These are phyloP conservation scores for Talaromyces nanjingensis DNA, from an alignment of 495 filamentous ascomycete species.

Conservation along the genomic window DNA sequence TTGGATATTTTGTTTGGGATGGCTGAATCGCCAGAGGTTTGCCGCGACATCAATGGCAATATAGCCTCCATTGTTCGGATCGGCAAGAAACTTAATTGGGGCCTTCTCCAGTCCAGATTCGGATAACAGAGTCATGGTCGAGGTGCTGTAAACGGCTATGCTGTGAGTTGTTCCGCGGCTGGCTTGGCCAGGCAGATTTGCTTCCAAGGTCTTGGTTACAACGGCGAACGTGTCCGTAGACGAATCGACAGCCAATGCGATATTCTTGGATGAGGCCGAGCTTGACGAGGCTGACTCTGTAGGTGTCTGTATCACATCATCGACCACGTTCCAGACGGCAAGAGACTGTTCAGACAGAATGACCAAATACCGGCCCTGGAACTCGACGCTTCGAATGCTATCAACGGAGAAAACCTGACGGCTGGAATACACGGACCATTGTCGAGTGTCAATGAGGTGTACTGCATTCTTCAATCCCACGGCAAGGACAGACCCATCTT, in stretches of 20 bases:
- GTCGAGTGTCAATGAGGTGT: conserved; percentile 30
- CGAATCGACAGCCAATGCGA: conserved; percentile 27
- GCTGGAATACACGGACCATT: conserved; percentile 25
- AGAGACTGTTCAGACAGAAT: conserved; percentile 30
- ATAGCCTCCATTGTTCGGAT: conserved; percentile 48
- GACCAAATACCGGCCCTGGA: conserved; percentile 29
- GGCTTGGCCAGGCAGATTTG: background rate
- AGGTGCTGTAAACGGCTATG: conserved; percentile 30
- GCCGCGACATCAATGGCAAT: conserved; percentile 40
- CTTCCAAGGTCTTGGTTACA: conserved; percentile 11
- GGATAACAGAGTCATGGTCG: conserved; percentile 21
- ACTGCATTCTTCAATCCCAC: conserved; percentile 35
- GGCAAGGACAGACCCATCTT: conserved; percentile 82
- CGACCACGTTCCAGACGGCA: conserved; percentile 37
- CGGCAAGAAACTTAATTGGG: conserved; percentile 31
- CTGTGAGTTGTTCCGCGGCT: background rate
- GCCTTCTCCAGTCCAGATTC: conserved; percentile 19
- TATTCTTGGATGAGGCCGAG: conserved; percentile 2
- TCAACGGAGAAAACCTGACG: conserved; percentile 27
- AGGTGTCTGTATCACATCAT: conserved; percentile 29
- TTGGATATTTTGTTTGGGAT: conserved; percentile 49
- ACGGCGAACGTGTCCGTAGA: conserved; percentile 32
- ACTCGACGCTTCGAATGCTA: conserved; percentile 22
- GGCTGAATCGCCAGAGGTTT: conserved; percentile 41
- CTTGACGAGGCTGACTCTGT: conserved; percentile 10